Conservation (phyloP, 2,329 filamentous ascomycete species). For the Pseudogymnoascus sp. region DNA sequence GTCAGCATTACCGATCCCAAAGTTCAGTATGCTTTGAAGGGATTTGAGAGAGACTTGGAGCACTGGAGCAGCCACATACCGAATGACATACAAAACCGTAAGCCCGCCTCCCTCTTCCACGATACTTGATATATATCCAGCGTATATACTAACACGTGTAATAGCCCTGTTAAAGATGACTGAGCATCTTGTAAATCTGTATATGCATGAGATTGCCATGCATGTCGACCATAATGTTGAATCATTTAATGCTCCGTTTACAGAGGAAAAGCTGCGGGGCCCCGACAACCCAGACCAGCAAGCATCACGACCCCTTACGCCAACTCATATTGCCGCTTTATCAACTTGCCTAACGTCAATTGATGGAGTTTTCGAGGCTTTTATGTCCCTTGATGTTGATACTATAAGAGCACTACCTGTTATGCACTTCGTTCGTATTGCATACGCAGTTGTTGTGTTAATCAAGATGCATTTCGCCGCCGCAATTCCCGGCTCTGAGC, state of each 20-base stretch:
- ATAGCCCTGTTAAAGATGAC: constrained; percentile 40
- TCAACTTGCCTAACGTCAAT: constrained; percentile 43
- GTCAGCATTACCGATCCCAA: constrained; percentile 46
- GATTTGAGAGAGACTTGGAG: constrained; percentile 44
- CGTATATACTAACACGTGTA: neutral
- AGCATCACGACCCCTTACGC: constrained; percentile 19
- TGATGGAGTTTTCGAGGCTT: constrained; percentile 44
- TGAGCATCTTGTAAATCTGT: constrained; percentile 45
- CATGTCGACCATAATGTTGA: constrained; percentile 46
- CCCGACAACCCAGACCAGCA: constrained; percentile 11
- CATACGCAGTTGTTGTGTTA: constrained; percentile 48
- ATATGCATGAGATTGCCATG: constrained; percentile 51
- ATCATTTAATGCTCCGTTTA: constrained; percentile 35
- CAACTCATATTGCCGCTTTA: constrained; percentile 41
- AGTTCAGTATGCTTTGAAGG: constrained; percentile 44
- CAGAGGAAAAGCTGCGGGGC: constrained; percentile 23
- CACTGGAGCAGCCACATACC: constrained; percentile 37
- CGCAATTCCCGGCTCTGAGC: constrained; percentile 51
- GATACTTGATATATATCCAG: constrained; percentile 7
- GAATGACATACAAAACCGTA: constrained; percentile 27
- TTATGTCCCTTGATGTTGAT: constrained; percentile 38
- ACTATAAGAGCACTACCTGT: constrained; percentile 41
- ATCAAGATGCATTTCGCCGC: constrained; percentile 55
- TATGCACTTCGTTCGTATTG: constrained; percentile 43
- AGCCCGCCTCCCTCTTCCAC: constrained; percentile 15